Evolutionary conservation across 176 grass and related monocot genomes (phyloP).

Genomic region (Bromus sterilis): DNA sequence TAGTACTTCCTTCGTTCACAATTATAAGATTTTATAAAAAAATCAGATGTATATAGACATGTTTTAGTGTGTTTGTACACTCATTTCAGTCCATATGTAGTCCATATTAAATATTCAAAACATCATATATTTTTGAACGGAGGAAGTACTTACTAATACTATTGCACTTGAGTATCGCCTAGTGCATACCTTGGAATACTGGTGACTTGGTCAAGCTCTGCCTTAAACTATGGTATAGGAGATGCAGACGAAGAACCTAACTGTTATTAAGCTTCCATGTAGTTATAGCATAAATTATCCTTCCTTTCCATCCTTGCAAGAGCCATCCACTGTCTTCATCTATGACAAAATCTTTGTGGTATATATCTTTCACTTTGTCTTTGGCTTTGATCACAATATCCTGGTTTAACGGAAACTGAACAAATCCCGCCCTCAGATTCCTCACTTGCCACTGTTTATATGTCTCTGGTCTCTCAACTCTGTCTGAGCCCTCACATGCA

Average conservation of each 20-base stretch:
- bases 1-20: not conserved
- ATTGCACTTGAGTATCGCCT: not conserved
- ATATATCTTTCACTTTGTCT: conserved; percentile 77
- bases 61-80: too few relatives aligned
- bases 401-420: conserved; percentile 48
- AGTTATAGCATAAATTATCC: conserved; percentile 87
- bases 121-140: not conserved
- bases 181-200: conserved; percentile 16
- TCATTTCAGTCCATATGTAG: too few relatives aligned
- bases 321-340: conserved; percentile 91
- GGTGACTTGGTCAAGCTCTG: not conserved
- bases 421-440: conserved; percentile 90
- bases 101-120: too few relatives aligned
- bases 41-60: too few relatives aligned
- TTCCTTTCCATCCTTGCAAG: conserved; percentile 97
- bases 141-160: not conserved
- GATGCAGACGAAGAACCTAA: conserved; percentile 11
- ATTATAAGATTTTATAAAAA: too few relatives aligned
- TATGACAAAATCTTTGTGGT: conserved; percentile 97
- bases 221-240: conserved; percentile 5
- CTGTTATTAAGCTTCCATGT: conserved; percentile 76
- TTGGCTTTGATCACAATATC: conserved; percentile 87
- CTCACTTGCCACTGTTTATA: conserved; percentile 99
- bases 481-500: conserved; percentile 87
- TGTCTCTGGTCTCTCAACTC: conserved; percentile 90